Evolutionary conservation across 441 rosid species (phyloP).

Genomic region (Eruca vesicaria): DNA sequence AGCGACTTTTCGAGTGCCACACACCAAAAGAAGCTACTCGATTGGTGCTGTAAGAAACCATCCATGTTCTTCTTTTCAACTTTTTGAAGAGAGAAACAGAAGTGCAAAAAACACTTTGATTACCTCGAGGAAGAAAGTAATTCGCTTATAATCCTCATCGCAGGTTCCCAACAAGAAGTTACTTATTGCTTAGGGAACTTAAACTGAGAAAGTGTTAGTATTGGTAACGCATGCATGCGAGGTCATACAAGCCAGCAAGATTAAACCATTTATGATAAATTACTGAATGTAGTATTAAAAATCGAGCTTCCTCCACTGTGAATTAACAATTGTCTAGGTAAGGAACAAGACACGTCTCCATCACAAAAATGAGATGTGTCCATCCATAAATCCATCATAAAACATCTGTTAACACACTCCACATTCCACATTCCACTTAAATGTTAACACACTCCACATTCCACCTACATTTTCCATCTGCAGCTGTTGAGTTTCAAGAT

Average conservation of each 20-base stretch:
- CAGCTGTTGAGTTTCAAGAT: no score
- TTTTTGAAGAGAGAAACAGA: background rate
- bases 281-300: background rate
- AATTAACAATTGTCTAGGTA: background rate
- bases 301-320: background rate
- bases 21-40: no score
- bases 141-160: background rate
- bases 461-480: no score
- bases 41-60: background rate
- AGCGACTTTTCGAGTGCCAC: no score
- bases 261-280: background rate
- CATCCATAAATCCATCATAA: background rate
- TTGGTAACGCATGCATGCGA: background rate
- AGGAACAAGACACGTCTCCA: conserved; percentile 3
- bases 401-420: conserved; percentile 6
- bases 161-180: background rate
- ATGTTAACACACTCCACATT: no score
- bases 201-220: background rate
- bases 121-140: background rate
- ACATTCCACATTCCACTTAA: no score
- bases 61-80: background rate
- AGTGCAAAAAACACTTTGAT: background rate
- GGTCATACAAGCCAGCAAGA: background rate
- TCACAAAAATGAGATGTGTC: conserved; percentile 16
- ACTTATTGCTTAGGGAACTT: background rate